Conservation (phyloP, 257 asterid genomes). For the Solanum neorickii region DNA sequence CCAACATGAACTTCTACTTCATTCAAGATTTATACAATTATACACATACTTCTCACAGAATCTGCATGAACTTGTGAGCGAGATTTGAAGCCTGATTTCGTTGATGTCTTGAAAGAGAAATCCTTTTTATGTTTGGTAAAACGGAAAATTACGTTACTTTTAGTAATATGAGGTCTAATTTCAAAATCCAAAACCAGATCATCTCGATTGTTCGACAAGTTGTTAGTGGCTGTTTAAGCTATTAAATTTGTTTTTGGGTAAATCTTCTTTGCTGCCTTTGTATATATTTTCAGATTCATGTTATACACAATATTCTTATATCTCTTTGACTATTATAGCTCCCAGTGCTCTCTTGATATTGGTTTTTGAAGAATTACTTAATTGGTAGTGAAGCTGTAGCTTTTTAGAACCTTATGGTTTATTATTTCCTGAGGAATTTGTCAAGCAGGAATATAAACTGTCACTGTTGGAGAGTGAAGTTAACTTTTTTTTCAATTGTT, state of each 20-base stretch:
- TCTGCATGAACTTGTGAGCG: background rate
- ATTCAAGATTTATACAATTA: background rate
- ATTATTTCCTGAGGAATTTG: background rate
- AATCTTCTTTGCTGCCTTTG: background rate
- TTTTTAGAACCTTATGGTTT: background rate
- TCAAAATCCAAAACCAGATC: background rate
- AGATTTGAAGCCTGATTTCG: background rate
- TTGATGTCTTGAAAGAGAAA: background rate
- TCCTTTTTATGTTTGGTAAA: background rate
- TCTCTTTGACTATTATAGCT: background rate
- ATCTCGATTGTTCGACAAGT: background rate
- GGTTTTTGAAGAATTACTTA: background rate
- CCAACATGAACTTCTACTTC: background rate
- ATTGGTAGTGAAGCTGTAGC: background rate
- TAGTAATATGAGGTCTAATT: background rate
- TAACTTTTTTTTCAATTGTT: background rate
- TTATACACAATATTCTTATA: background rate
- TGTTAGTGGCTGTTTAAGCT: background rate
- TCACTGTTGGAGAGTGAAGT: background rate
- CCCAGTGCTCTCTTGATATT: background rate
- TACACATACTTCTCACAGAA: background rate
- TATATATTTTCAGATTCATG: background rate
- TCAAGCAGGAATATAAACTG: background rate
- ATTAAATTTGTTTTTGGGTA: background rate
- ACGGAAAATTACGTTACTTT: background rate